These are phyloP conservation scores for Harringtonia lauricola DNA, from an alignment of 2,329 filamentous ascomycete genomes.

Conservation along the genomic window DNA sequence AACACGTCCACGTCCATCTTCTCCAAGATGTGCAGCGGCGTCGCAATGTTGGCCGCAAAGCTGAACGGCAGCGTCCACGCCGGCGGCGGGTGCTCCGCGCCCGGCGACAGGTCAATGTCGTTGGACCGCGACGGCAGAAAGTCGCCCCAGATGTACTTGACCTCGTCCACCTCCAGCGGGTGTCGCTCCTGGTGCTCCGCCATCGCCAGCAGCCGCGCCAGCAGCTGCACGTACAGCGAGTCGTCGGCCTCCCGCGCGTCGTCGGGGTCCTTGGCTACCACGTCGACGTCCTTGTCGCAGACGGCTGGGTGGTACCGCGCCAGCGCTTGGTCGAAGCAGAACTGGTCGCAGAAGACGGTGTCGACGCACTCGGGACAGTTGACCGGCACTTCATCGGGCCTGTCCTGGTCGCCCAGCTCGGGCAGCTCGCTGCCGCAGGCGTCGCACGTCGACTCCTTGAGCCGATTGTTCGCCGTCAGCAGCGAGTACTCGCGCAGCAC, in stretches of 20 bases:
- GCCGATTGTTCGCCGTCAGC: constrained; percentile 77
- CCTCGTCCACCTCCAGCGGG: constrained; percentile 51
- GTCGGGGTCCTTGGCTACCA: constrained; percentile 52
- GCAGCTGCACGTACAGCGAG: constrained; percentile 51
- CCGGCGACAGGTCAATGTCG: constrained; percentile 33
- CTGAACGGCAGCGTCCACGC: constrained; percentile 63
- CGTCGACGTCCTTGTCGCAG: constrained; percentile 56
- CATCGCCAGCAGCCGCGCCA: constrained; percentile 53
- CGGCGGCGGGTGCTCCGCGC: constrained; percentile 30
- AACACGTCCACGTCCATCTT: constrained; percentile 80
- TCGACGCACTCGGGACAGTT: constrained; percentile 52
- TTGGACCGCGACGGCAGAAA: constrained; percentile 44
- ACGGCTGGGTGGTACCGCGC: constrained; percentile 52
- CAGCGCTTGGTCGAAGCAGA: constrained; percentile 46
- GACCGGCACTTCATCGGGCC: constrained; percentile 42
- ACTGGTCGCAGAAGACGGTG: constrained; percentile 53
- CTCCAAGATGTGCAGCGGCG: constrained; percentile 66
- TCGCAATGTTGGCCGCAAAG: constrained; percentile 64
- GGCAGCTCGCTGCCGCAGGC: constrained; percentile 72
- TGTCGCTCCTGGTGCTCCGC: constrained; percentile 47
- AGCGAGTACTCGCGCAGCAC: constrained; percentile 77
- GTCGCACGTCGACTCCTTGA: constrained; percentile 81
- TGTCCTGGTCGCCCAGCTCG: constrained; percentile 36
- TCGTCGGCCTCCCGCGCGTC: constrained; percentile 48
- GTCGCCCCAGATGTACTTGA: constrained; percentile 61